Conservation (phyloP, 257 asterid species). For the Penstemon newberryi region DNA sequence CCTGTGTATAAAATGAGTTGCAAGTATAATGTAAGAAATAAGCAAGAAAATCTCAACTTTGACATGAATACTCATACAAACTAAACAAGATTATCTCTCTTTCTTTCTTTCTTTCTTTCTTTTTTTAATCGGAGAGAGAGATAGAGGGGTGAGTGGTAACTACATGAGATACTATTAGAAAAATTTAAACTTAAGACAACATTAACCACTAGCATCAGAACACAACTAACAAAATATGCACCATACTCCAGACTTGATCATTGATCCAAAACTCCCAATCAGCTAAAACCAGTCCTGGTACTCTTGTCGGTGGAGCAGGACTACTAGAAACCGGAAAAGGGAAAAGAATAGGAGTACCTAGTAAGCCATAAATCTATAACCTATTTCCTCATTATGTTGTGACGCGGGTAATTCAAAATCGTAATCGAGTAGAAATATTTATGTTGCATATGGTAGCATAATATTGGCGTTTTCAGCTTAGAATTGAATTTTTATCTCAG, state of each 20-base stretch:
- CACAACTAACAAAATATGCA: not conserved
- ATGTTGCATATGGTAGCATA: not conserved
- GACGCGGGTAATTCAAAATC: conserved; percentile 6
- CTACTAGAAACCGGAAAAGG: no score
- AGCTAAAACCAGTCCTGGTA: not conserved
- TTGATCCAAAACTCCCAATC: not conserved
- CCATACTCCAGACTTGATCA: not conserved
- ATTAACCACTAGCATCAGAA: not conserved
- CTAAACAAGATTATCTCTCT: not conserved
- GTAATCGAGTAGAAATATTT: not conserved
- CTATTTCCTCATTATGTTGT: not conserved
- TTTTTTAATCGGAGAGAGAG: no score
- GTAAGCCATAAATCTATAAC: conserved; percentile 8
- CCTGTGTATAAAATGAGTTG: conserved; percentile 46
- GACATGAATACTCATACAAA: not conserved
- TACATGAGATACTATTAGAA: not conserved
- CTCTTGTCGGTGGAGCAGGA: not conserved
- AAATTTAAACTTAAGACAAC: not conserved
- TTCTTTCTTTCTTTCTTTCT: not conserved
- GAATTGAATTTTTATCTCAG: conserved; percentile 8
- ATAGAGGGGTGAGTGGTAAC: no score
- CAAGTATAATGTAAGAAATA: conserved; percentile 20
- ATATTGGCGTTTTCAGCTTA: conserved; percentile 16
- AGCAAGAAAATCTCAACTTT: conserved; percentile 6
- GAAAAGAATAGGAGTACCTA: not conserved